Percentiles rank a stretch among this genome's conserved stretches.
phyloP scores from a whole-genome alignment of 2,329 filamentous ascomycete genomes.

The Clonostachys rosea region DNA sequence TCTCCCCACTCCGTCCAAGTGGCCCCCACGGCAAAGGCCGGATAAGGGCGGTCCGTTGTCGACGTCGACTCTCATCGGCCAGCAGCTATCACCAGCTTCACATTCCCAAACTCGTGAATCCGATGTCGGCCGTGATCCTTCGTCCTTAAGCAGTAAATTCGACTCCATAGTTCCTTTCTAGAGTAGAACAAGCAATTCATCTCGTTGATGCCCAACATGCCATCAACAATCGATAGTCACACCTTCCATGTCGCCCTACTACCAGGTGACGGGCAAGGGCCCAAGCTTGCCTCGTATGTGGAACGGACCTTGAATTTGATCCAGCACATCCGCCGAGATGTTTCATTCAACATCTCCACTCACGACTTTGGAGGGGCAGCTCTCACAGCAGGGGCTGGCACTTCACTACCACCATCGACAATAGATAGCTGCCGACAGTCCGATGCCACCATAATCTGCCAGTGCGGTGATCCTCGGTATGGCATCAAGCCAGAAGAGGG shows the following conservation, averaged over 20 bases:
- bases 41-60: too few species aligned
- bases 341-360: constrained; percentile 4
- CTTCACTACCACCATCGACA: constrained; percentile 2
- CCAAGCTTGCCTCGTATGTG: constrained; percentile 3
- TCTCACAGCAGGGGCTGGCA: not conserved
- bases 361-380: constrained; percentile 3
- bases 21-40: too few species aligned
- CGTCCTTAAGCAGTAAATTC: too few species aligned
- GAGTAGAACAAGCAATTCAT: too few species aligned
- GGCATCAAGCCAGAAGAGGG: constrained; percentile 69
- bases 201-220: constrained; percentile 2
- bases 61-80: too few species aligned
- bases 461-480: constrained; percentile 5
- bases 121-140: too few species aligned
- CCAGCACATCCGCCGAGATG: constrained; percentile 1
- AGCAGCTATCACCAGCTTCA: too few species aligned
- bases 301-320: constrained; percentile 4
- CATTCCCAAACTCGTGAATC: too few species aligned
- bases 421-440: constrained; percentile 5
- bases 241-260: constrained; percentile 3
- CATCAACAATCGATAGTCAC: constrained; percentile 1
- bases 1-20: too few species aligned
- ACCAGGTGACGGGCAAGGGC: constrained; percentile 6
- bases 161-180: too few species aligned
- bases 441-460: constrained; percentile 5